Evolutionary conservation across 1,139 yeast species (phyloP), one percentile per base, ranked within the genome.

Genomic region (Hansenula sp.): DNA sequence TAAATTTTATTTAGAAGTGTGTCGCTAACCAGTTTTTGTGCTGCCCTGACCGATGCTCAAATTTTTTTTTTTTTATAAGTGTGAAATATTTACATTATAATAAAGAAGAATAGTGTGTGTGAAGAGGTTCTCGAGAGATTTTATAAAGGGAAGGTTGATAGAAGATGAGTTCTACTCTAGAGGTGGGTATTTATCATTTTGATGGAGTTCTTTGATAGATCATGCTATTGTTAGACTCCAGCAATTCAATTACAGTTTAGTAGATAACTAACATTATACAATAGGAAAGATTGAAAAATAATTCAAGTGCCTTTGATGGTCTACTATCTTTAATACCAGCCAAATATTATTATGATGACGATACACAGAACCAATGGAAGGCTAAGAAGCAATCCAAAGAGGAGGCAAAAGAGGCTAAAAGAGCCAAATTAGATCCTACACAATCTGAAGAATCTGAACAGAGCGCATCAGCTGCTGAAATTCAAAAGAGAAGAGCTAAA

Each of bases 301-400:
- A 54, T 39, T 84, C 96, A 17, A 73, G 82, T 44, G 94, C 97
- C 8, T 90, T 92, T 61, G 90, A 87, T 59, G 96, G 97, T 32
- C 69, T 92, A 43, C 69, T 92, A 46, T 87, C 97, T 19, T 69
- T 92, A 59, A 89, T 92, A 44, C 97, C 98, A 9, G 95, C 97
- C 10, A 88, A 89, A 58, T 88, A 84, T 57, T 90, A 90, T 60
- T 88, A 87, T 59, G 87, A 84, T 34, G 82, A 81, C 37, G 78
- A 78, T 50, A 72, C 82, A 3, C 81, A 83, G 56, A 83, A 83
- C 43, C 97, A 90, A 64, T 90, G 97, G 97, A 82, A 81, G 52
- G 83, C 82, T 53, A 85, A 82, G 66, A 85, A 86, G 68, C 78
- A 82, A 62, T 63, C 79, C 31, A 86, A 84, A 56, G 77, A 72